These are phyloP conservation scores for Hirsutella rhossiliensis DNA, from an alignment of 2,329 filamentous ascomycete genomes.

Conservation along the genomic window DNA sequence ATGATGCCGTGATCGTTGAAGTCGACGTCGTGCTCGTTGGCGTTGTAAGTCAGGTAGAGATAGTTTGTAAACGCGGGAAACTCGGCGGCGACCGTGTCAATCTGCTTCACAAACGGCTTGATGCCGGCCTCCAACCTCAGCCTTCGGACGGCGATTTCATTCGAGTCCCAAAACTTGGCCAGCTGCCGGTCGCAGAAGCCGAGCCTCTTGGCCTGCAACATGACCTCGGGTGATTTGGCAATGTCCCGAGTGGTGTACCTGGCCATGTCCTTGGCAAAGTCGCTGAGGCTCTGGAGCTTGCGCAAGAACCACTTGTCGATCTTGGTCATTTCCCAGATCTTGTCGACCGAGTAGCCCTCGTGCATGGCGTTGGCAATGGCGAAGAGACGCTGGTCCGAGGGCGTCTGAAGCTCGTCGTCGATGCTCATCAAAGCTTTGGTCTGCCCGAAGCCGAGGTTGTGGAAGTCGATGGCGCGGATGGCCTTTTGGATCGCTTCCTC, in stretches of 20 bases:
- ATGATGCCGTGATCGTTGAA: conserved; percentile 91
- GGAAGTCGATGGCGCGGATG: conserved; percentile 87
- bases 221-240: conserved; percentile 48
- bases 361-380: conserved; percentile 98
- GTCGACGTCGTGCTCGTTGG: conserved; percentile 66
- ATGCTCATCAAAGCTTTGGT: conserved; percentile 90
- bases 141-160: conserved; percentile 79
- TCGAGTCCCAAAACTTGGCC: conserved; percentile 87
- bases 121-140: conserved; percentile 79
- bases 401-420: conserved; percentile 90
- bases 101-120: conserved; percentile 88
- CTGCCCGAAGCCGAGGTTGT: conserved; percentile 90
- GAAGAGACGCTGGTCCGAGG: conserved; percentile 93
- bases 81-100: conserved; percentile 95
- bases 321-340: conserved; percentile 96
- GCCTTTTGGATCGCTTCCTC: conserved; percentile 98
- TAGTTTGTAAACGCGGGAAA: conserved; percentile 95
- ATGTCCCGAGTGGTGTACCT: conserved; percentile 53
- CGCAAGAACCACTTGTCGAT: conserved; percentile 98
- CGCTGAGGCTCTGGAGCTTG: conserved; percentile 79
- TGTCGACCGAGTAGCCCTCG: conserved; percentile 82
- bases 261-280: conserved; percentile 74
- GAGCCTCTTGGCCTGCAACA: conserved; percentile 80
- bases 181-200: conserved; percentile 92
- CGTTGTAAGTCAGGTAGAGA: conserved; percentile 92